These are phyloP conservation scores for Pseudodiploospora longispora DNA, from an alignment of 2,329 filamentous ascomycete species.

Conservation along the genomic window DNA sequence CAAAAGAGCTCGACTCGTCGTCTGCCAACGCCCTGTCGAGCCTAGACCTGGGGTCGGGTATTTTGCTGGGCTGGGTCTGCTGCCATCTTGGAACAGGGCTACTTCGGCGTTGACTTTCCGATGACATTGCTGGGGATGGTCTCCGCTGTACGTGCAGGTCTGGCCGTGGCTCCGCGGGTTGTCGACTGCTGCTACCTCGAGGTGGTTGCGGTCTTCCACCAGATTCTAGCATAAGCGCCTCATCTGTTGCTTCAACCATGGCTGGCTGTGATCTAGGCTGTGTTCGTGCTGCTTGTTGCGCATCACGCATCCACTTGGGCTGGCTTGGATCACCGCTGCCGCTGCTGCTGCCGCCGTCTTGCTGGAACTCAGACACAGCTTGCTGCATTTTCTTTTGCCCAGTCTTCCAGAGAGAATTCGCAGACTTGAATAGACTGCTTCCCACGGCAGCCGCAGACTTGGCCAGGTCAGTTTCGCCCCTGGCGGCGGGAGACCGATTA, in stretches of 20 bases:
- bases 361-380: constrained; percentile 78
- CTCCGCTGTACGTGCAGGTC: constrained; percentile 34
- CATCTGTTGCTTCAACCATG: constrained; percentile 48
- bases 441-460: constrained; percentile 79
- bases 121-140: constrained; percentile 41
- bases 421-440: constrained; percentile 80
- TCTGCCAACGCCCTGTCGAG: constrained; percentile 68
- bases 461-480: constrained; percentile 62
- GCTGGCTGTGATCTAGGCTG: constrained; percentile 23
- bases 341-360: constrained; percentile 32
- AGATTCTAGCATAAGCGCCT: constrained; percentile 72
- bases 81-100: constrained; percentile 53
- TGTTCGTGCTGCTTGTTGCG: constrained; percentile 37
- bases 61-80: constrained; percentile 35
- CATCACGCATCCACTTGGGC: constrained; percentile 92
- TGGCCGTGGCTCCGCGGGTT: constrained; percentile 16
- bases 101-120: constrained; percentile 34
- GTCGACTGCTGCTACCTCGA: constrained; percentile 18
- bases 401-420: constrained; percentile 91
- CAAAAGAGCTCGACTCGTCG: constrained; percentile 65
- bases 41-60: constrained; percentile 37
- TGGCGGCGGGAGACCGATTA: constrained; percentile 46
- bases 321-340: constrained; percentile 55
- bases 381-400: constrained; percentile 89
- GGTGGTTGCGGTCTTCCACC: constrained; percentile 46